Percentiles rank a stretch among this genome's conserved stretches.
Conservation (phyloP, 345 rosid genomes). For the Nephelium lappaceum region DNA sequence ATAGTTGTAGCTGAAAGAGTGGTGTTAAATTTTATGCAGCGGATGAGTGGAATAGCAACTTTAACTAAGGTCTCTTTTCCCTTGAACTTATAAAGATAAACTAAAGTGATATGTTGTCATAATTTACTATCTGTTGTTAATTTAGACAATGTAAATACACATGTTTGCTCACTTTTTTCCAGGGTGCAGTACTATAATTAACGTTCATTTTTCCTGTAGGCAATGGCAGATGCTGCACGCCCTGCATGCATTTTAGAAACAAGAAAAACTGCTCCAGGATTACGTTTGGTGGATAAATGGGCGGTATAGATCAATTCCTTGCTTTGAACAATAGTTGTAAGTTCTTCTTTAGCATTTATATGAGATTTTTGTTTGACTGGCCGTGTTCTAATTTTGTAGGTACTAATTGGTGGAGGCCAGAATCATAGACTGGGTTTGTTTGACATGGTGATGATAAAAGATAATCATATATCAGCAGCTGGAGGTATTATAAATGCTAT, state of each 20-base stretch:
- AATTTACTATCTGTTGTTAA: background rate
- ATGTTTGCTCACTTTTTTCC: background rate
- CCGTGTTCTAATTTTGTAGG: slow-evolving; percentile 48
- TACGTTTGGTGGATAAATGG: slow-evolving; percentile 95
- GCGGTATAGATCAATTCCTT: slow-evolving; percentile 61
- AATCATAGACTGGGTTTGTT: slow-evolving; percentile 96
- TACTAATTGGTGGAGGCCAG: slow-evolving; percentile 90
- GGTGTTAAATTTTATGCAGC: slow-evolving; percentile 92
- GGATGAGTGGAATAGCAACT: slow-evolving; percentile 99
- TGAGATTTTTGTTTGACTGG: slow-evolving; percentile 29
- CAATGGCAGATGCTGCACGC: slow-evolving; percentile 90
- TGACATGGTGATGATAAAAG: slow-evolving; percentile 98
- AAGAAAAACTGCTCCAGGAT: slow-evolving; percentile 91
- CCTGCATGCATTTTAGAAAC: slow-evolving; percentile 94
- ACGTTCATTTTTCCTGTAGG: slow-evolving; percentile 49
- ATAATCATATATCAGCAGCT: slow-evolving; percentile 95
- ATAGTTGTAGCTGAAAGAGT: slow-evolving; percentile 92
- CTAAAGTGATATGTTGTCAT: slow-evolving; percentile 2
- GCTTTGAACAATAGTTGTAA: slow-evolving; percentile 6
- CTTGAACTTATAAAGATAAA: slow-evolving; percentile 9
- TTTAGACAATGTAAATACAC: background rate
- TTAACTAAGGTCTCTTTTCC: slow-evolving; percentile 68
- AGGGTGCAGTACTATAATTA: background rate
- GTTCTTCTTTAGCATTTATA: slow-evolving; percentile 19
- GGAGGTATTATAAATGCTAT: slow-evolving; percentile 81